These are phyloP conservation scores for Gaeumannomyces sp. DNA, from an alignment of 2,329 filamentous ascomycete genomes.

Conservation along the genomic window DNA sequence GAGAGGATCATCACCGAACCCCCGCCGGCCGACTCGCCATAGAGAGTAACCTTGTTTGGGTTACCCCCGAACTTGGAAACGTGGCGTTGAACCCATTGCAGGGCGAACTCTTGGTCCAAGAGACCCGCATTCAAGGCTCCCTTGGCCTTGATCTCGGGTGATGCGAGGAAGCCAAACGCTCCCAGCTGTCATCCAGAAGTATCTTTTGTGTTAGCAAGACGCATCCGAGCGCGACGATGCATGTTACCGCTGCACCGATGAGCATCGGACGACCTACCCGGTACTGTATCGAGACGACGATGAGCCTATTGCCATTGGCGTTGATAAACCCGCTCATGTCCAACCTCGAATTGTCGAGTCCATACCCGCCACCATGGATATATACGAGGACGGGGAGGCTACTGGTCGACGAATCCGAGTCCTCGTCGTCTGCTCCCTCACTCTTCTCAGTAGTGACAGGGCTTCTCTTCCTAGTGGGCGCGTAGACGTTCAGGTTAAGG, in stretches of 20 bases:
- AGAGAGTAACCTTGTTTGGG: slow-evolving; percentile 42
- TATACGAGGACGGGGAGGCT: slow-evolving; percentile 45
- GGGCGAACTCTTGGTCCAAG: slow-evolving; percentile 43
- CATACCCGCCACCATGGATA: slow-evolving; percentile 33
- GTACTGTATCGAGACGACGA: slow-evolving; percentile 24
- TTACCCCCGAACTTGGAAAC: slow-evolving; percentile 50
- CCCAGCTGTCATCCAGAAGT: slow-evolving; percentile 9
- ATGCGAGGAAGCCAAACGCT: slow-evolving; percentile 17
- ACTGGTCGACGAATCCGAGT: neutral
- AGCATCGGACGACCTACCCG: slow-evolving; percentile 12
- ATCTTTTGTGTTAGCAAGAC: neutral
- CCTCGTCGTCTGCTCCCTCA: slow-evolving; percentile 28
- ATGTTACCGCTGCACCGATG: neutral
- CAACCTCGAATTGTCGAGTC: slow-evolving; percentile 17
- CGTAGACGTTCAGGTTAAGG: slow-evolving; percentile 40
- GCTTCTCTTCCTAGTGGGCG: slow-evolving; percentile 22
- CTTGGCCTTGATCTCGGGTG: slow-evolving; percentile 14
- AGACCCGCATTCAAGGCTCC: slow-evolving; percentile 44
- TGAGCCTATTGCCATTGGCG: slow-evolving; percentile 19
- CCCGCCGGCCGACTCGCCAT: slow-evolving; percentile 49
- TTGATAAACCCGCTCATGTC: slow-evolving; percentile 19
- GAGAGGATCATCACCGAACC: slow-evolving; percentile 38
- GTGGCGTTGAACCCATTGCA: slow-evolving; percentile 48
- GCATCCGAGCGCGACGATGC: neutral
- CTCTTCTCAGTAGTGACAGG: slow-evolving; percentile 22